A percentile compares a stretch with the other conserved stretches of the same genome.
Evolutionary conservation across 441 rosid species (phyloP).

Genomic region (Euphorbia celastroides): DNA sequence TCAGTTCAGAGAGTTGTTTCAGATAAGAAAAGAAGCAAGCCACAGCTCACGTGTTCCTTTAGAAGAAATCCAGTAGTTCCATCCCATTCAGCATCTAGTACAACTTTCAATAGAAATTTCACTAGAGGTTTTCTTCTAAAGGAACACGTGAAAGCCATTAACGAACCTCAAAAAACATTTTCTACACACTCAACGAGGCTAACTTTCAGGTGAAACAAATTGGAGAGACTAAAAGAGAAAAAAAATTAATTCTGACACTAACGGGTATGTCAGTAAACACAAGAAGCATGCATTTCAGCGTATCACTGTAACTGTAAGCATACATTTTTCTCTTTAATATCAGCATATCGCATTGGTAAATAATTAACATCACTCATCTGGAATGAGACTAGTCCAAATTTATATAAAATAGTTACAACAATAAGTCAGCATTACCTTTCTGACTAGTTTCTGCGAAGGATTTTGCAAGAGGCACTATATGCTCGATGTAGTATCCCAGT

Average conservation of each 20-base stretch:
- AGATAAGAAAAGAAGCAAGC: background rate
- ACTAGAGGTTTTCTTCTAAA: background rate
- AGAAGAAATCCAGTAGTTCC: too few relatives aligned
- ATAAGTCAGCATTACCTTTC: slow-evolving; percentile 45
- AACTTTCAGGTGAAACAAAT: background rate
- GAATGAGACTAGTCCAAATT: background rate
- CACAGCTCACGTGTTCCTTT: too few relatives aligned
- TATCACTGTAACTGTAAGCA: background rate
- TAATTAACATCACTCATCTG: slow-evolving; percentile 1
- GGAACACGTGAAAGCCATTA: background rate
- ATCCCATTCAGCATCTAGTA: background rate
- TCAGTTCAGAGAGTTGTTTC: background rate
- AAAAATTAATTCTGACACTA: background rate
- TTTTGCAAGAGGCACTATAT: slow-evolving; percentile 81
- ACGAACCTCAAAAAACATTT: background rate
- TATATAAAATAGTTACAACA: background rate
- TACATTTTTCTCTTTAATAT: background rate
- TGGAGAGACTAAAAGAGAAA: background rate
- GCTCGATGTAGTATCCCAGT: slow-evolving; percentile 63
- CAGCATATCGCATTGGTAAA: too few relatives aligned
- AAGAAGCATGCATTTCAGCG: background rate
- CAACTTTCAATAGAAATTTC: background rate
- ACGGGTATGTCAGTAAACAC: background rate
- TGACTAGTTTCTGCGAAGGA: slow-evolving; percentile 49
- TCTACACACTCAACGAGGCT: background rate